Evolutionary conservation across 2,329 filamentous ascomycete genomes (phyloP), one percentile per base, ranked within the genome.

Genomic region (Ophiostoma perfectum): DNA sequence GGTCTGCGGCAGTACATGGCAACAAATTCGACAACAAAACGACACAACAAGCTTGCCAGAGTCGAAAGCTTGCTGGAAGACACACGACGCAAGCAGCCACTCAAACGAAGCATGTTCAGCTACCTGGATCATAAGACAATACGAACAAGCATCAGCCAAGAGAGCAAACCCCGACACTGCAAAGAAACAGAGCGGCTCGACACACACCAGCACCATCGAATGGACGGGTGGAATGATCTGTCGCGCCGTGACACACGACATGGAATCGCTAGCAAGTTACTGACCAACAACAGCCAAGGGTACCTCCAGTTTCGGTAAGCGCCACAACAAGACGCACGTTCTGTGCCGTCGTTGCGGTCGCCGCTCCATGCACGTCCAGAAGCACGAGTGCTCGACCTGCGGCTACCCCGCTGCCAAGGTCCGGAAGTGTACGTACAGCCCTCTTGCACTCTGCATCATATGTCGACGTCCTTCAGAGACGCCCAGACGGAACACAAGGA

Each of bases 351-450:
- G 93, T 85, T 97, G 93, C 88, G 93, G 92, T 84, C 90, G 91
- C 81, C 93, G 95, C 81, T 97, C 95, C 78, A 90, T 97, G 83
- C 95, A 99, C 90, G 89, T 98, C 85, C 95, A 99, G 88, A 99
- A 99, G 91, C 90, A 97, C 84, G 96, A 93, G 80, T 99, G 95
- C 87, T 82, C 94, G 77, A 85, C 85, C 75, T 99, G 95, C 88
- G 95, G 93, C 81, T 99, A 97, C 86, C 95, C 95, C 80, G 85
- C 93, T 80, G 95, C 95, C 82, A 97, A 96, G 89, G 93, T 87
- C 83, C 90, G 95, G 82, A 96, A 97, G 89, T 99, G 94, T 98
- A 97, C 81, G 94, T 91, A 73, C 27, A 27, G 27, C 27, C 27
- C 27, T 27, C 27, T 27, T 27, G 27, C 27, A 27, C 27, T 38